Percentiles rank a stretch among this genome's conserved stretches.
Evolutionary conservation across 345 rosid genomes (phyloP).

Genomic region (Eucalyptus marginata): DNA sequence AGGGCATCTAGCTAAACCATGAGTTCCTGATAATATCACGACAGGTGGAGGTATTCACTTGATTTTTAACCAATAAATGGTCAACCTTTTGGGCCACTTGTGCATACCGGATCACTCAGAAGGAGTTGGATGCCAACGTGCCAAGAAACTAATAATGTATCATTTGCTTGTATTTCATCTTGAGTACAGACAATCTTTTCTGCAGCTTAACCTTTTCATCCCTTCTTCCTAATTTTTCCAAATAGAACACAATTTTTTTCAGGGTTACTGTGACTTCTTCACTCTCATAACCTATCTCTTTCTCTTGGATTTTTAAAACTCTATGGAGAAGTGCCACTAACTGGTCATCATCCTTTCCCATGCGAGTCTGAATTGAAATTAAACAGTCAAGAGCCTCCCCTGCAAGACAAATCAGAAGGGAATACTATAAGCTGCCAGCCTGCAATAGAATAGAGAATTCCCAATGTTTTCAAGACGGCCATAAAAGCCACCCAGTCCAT

Average conservation of each 20-base stretch:
- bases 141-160: conserved; percentile 1
- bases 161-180: conserved; percentile 40
- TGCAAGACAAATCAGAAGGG: conserved; percentile 5
- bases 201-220: conserved; percentile 49
- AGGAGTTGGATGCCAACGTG: not conserved
- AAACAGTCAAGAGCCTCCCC: conserved; percentile 87
- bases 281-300: conserved; percentile 52
- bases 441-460: not conserved
- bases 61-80: not conserved
- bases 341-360: conserved; percentile 33
- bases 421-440: not conserved
- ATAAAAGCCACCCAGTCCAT: not conserved
- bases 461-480: not conserved
- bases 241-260: conserved; percentile 45
- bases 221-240: conserved; percentile 60
- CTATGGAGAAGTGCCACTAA: conserved; percentile 39
- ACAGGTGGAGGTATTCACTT: not conserved
- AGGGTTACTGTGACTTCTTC: conserved; percentile 57
- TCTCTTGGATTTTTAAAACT: conserved; percentile 69
- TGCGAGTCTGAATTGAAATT: conserved; percentile 48
- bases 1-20: not conserved
- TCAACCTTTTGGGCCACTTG: not conserved
- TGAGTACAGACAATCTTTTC: conserved; percentile 49
- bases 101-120: not conserved
- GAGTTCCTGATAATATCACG: not conserved